These are phyloP conservation scores for Arabidopsis arenosa DNA, from an alignment of 345 rosid genomes.

Conservation along the genomic window DNA sequence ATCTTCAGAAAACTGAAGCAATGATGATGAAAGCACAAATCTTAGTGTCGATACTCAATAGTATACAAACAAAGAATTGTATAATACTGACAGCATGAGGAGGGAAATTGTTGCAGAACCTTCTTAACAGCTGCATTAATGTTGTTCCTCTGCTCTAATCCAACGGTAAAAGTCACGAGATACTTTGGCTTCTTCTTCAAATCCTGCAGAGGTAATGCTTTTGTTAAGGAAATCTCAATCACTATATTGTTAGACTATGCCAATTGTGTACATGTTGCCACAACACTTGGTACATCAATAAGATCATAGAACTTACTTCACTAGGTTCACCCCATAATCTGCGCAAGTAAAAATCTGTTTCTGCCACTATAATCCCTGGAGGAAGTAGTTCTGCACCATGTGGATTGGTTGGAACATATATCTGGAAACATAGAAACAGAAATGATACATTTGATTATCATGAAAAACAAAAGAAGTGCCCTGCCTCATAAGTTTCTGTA, in stretches of 20 bases:
- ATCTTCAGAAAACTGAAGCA: constrained; percentile 79
- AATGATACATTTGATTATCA: constrained; percentile 22
- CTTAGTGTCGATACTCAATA: constrained; percentile 28
- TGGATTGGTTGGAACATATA: constrained; percentile 85
- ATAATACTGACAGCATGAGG: background rate
- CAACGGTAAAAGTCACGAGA: constrained; percentile 86
- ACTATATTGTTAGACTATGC: background rate
- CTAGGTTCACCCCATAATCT: constrained; percentile 96
- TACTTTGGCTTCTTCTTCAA: constrained; percentile 80
- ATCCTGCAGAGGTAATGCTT: constrained; percentile 61
- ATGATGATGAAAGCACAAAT: constrained; percentile 36
- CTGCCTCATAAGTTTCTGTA: constrained; percentile 12
- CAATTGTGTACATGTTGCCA: constrained; percentile 5
- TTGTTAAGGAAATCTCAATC: background rate
- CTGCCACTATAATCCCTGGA: constrained; percentile 80
- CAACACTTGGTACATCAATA: background rate
- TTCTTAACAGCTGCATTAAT: constrained; percentile 77
- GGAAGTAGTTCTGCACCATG: constrained; percentile 94
- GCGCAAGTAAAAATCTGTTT: constrained; percentile 82
- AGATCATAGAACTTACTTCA: constrained; percentile 61
- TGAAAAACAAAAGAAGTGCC: background rate
- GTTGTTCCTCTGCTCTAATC: constrained; percentile 69
- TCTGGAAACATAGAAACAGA: constrained; percentile 50
- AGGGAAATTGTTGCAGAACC: constrained; percentile 48
- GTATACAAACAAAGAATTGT: constrained; percentile 2